phyloP scores from a whole-genome alignment of 495 filamentous ascomycete species.

The Coniosporium apollinis region DNA sequence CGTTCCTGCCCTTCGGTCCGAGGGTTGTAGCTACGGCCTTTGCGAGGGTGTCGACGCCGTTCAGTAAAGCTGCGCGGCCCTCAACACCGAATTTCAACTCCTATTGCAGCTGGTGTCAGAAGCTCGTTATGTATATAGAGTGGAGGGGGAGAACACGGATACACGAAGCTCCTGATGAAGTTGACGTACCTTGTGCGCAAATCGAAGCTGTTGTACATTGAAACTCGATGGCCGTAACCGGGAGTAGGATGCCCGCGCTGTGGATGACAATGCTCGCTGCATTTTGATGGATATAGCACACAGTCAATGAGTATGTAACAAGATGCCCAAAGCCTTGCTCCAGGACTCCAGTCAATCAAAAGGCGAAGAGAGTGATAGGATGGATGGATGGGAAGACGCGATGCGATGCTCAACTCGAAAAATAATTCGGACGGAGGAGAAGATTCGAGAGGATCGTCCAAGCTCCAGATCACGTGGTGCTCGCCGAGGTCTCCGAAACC shows the following conservation, averaged over 20 bases:
- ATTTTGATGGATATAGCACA: conserved; percentile 28
- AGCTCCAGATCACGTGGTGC: too few relatives aligned
- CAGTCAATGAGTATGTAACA: neutral
- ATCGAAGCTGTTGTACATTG: conserved; percentile 69
- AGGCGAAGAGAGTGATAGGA: too few relatives aligned
- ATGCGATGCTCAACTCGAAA: too few relatives aligned
- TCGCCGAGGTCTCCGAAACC: too few relatives aligned
- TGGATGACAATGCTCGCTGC: conserved; percentile 56
- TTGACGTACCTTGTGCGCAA: conserved; percentile 89
- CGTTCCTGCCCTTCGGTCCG: conserved; percentile 95
- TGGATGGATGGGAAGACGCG: too few relatives aligned
- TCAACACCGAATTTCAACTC: conserved; percentile 98
- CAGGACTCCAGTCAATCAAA: neutral
- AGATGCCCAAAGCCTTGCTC: neutral
- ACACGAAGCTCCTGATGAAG: conserved; percentile 9
- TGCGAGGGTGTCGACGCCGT: conserved; percentile 91
- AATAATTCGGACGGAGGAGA: too few relatives aligned
- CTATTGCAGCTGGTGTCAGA: conserved; percentile 28
- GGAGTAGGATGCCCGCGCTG: conserved; percentile 46
- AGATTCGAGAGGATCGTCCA: too few relatives aligned
- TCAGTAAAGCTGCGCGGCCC: conserved; percentile 70
- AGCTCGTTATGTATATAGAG: neutral
- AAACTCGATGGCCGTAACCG: conserved; percentile 30
- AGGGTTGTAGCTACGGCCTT: conserved; percentile 93
- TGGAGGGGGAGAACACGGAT: conserved; percentile 15